These are phyloP conservation scores for Firmiana major DNA, from an alignment of 345 rosid genomes.

Conservation along the genomic window DNA sequence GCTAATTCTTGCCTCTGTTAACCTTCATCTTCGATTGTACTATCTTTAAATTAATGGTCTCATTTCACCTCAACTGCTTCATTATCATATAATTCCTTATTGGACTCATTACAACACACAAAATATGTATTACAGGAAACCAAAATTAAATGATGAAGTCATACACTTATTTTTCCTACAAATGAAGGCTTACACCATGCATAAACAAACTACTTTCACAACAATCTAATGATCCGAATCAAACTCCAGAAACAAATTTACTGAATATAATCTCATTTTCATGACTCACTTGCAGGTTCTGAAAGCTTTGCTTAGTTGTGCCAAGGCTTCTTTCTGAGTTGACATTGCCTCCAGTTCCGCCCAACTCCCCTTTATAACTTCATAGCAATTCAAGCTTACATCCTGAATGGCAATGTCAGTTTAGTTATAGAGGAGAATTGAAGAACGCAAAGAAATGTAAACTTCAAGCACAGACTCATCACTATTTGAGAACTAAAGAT, in stretches of 20 bases:
- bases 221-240: background rate
- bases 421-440: slow-evolving; percentile 1
- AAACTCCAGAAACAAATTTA: background rate
- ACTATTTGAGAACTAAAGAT: slow-evolving; percentile 16
- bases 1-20: background rate
- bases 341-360: slow-evolving; percentile 54
- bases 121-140: background rate
- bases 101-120: background rate
- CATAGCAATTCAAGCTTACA: slow-evolving; percentile 59
- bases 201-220: background rate
- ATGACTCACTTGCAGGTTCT: slow-evolving; percentile 59
- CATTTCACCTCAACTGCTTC: background rate
- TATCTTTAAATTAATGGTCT: background rate
- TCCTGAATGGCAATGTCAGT: slow-evolving; percentile 33
- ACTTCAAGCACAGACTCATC: background rate
- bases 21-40: background rate
- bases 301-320: slow-evolving; percentile 55
- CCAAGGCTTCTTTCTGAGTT: slow-evolving; percentile 41
- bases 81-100: background rate
- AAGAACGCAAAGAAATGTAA: background rate
- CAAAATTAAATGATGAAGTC: background rate
- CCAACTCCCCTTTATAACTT: slow-evolving; percentile 75
- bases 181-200: background rate
- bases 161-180: background rate
- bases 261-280: background rate